Evolutionary conservation across 1,139 yeast species (phyloP), one percentile per base, ranked within the genome.

Genomic region (Hansenula lynferdii): DNA sequence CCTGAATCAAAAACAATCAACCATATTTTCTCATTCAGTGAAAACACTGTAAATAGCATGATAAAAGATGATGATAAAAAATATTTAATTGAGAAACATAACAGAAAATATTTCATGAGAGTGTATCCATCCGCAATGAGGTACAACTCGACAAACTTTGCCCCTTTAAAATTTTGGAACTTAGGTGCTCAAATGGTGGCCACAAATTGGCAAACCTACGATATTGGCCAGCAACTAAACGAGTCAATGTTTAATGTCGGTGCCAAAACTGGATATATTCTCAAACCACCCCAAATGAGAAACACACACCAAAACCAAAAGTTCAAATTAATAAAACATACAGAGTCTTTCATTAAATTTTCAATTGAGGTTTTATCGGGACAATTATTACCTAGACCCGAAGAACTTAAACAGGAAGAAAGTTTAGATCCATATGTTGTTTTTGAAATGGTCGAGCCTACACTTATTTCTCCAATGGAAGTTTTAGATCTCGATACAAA

Each of bases 151-250:
- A 70, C 87, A 5, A 92, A 92, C 53, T 90, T 86, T 54, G 72
- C 72, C 32, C 97, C 98, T 0, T 64, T 85, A 6, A 62, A 62
- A 0, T 87, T 77, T 53, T 92, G 99, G 98, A 69, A 70, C 35
- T 68, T 74, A 38, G 99, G 99, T 0, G 82, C 75, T 5, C 98
- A 92, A 56, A 77, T 94, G 89, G 97, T 86, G 4, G 97, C 98
- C 0, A 80, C 96, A 2, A 92, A 92, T 56, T 94, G 97, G 97
- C 98, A 92, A 60, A 84, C 95, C 0, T 83, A 78, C 57, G 98
- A 92, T 55, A 47, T 78, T 18, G 97, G 97, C 0, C 92, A 89
- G 56, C 96, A 87, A 54, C 56, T 92, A n/a, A 90, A 89, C 57
- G 85, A 85, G 49, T 86, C 97, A 0, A 66, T 90, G 69, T 92